Conservation (phyloP, 768 basidiomycete genomes). For the Auriscalpium microsporum region DNA sequence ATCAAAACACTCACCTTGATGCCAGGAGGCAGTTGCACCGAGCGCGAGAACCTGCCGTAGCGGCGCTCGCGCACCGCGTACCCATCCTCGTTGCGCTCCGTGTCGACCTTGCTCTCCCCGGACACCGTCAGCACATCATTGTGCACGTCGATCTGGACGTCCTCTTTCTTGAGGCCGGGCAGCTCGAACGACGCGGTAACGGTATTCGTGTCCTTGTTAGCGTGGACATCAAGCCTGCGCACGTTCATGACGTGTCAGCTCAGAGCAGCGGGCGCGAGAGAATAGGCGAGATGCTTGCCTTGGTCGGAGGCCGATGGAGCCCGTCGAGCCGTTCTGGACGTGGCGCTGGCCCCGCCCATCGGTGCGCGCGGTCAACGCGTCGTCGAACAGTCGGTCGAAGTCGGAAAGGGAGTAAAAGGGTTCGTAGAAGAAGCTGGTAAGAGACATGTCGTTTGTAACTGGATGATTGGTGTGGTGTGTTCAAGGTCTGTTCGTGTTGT, state of each 20-base stretch:
- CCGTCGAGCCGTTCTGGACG: not conserved
- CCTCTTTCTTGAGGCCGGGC: constrained; percentile 43
- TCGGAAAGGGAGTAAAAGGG: constrained; percentile 31
- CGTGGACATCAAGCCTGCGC: constrained; percentile 47
- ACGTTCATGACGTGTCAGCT: not conserved
- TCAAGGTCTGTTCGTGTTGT: not conserved
- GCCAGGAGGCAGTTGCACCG: constrained; percentile 16
- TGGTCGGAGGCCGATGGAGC: constrained; percentile 3
- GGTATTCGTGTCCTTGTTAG: constrained; percentile 35
- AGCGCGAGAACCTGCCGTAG: constrained; percentile 22
- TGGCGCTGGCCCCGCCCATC: constrained; percentile 1
- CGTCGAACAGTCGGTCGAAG: constrained; percentile 37
- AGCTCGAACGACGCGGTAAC: constrained; percentile 52
- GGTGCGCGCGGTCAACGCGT: constrained; percentile 24
- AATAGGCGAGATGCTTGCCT: not conserved
- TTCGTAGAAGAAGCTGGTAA: constrained; percentile 32
- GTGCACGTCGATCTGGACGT: constrained; percentile 44
- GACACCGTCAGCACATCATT: constrained; percentile 42
- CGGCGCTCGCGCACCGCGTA: constrained; percentile 27
- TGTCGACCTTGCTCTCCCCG: constrained; percentile 33
- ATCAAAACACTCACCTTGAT: constrained; percentile 11
- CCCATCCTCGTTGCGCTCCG: constrained; percentile 27
- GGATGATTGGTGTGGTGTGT: not conserved
- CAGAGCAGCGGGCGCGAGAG: not conserved
- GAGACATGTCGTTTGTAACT: constrained; percentile 18